Conservation (phyloP, 371 early-diverging fungal genomes). For the Syncephalastrum racemosum region DNA sequence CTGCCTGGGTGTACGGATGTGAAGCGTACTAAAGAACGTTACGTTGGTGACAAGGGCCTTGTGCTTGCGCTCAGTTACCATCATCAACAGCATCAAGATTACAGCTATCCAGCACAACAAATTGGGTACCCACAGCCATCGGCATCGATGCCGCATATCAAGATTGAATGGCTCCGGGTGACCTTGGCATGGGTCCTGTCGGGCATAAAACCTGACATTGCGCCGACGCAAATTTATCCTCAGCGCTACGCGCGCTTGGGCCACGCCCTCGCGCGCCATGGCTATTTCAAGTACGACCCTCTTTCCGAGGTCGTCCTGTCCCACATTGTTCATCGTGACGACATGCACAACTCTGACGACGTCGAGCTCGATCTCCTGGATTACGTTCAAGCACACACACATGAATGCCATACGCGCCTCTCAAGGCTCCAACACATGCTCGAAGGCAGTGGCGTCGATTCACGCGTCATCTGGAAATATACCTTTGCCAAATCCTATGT, state of each 20-base stretch:
- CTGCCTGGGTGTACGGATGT: conserved; percentile 8
- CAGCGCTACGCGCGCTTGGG: conserved; percentile 25
- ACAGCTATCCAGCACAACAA: not conserved
- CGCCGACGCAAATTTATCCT: conserved; percentile 32
- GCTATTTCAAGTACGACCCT: conserved; percentile 42
- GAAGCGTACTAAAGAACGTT: conserved; percentile 10
- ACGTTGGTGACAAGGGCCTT: conserved; percentile 45
- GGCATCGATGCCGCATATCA: conserved; percentile 21
- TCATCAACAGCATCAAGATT: not conserved
- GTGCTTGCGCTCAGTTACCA: conserved; percentile 33
- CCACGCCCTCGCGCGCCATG: conserved; percentile 26
- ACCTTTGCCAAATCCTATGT: conserved; percentile 44
- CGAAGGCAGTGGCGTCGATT: conserved; percentile 45
- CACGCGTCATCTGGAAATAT: conserved; percentile 48
- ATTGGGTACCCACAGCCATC: conserved; percentile 1
- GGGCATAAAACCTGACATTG: conserved; percentile 26
- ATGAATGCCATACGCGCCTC: conserved; percentile 42
- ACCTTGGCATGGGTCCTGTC: conserved; percentile 40
- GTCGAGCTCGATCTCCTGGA: conserved; percentile 17
- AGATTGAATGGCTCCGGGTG: conserved; percentile 37
- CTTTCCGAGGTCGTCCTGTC: conserved; percentile 38
- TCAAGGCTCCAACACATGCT: conserved; percentile 41
- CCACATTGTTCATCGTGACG: conserved; percentile 24
- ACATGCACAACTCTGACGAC: conserved; percentile 10
- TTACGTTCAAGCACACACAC: conserved; percentile 40